These are phyloP conservation scores for Leccinum huronense DNA, from an alignment of 1,284 basidiomycete species.

Conservation along the genomic window DNA sequence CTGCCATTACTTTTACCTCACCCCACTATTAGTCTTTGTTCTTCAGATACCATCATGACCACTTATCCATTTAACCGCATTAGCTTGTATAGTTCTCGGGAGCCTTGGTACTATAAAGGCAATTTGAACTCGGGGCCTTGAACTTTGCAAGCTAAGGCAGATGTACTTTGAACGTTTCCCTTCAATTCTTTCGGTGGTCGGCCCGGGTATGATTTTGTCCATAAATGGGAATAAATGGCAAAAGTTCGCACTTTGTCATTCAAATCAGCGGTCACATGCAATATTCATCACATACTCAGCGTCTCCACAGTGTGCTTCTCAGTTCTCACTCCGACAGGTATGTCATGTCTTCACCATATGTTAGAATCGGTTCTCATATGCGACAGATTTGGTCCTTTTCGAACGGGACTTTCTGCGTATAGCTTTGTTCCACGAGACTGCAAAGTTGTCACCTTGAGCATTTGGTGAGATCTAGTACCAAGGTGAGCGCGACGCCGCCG, in stretches of 20 bases:
- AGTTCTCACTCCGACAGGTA: slow-evolving; percentile 1
- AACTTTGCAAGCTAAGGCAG: too few relatives aligned
- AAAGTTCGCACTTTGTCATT: background rate
- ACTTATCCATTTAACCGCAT: too few relatives aligned
- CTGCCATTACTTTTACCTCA: too few relatives aligned
- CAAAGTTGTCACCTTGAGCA: background rate
- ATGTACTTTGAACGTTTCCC: too few relatives aligned
- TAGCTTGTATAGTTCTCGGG: too few relatives aligned
- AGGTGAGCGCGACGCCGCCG: slow-evolving; percentile 6
- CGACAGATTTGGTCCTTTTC: background rate
- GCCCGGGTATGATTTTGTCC: too few relatives aligned
- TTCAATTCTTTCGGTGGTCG: too few relatives aligned
- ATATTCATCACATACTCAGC: background rate
- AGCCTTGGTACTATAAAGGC: too few relatives aligned
- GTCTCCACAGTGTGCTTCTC: background rate
- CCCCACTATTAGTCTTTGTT: too few relatives aligned
- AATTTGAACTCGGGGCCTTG: too few relatives aligned
- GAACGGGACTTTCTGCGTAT: background rate
- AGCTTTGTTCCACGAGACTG: background rate
- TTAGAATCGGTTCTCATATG: background rate
- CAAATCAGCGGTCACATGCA: background rate
- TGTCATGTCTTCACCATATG: background rate
- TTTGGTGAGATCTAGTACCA: slow-evolving; percentile 3
- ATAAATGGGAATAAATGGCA: too few relatives aligned
- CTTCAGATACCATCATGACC: too few relatives aligned